Conservation (phyloP, 192 early-diverging fungal species). For the Fimicolochytrium jonesii region DNA sequence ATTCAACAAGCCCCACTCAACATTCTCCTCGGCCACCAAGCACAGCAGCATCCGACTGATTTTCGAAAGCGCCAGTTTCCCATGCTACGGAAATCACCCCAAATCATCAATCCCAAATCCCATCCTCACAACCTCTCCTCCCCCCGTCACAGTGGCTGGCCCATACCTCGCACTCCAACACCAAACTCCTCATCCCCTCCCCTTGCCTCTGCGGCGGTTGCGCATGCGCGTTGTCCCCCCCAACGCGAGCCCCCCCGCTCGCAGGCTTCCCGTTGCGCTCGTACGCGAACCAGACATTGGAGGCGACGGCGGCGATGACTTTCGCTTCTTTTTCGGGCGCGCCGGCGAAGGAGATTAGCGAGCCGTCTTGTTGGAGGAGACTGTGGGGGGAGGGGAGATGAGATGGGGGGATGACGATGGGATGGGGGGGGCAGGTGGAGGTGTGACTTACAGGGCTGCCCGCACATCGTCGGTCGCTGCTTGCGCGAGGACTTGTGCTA, state of each 20-base stretch:
- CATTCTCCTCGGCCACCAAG: conserved; percentile 35
- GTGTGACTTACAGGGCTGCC: conserved; percentile 27
- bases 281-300: conserved; percentile 43
- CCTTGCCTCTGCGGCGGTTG: neutral
- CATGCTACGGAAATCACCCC: conserved; percentile 16
- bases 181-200: conserved; percentile 20
- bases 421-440: neutral
- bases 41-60: conserved; percentile 39
- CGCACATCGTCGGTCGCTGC: conserved; percentile 32
- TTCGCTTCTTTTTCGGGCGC: conserved; percentile 29
- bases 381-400: conserved; percentile 5
- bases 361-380: conserved; percentile 38
- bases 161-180: conserved; percentile 36
- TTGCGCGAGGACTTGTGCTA: conserved; percentile 34
- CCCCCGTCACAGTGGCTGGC: too few species aligned
- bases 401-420: neutral
- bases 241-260: neutral
- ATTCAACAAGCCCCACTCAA: conserved; percentile 44
- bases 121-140: neutral
- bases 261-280: conserved; percentile 31
- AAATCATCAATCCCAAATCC: neutral
- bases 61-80: conserved; percentile 34
- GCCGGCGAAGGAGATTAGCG: conserved; percentile 38
- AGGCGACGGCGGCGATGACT: conserved; percentile 33
- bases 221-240: neutral